These are phyloP conservation scores for Coriolopsis trogii DNA, from an alignment of 1,284 basidiomycete genomes.

Conservation along the genomic window DNA sequence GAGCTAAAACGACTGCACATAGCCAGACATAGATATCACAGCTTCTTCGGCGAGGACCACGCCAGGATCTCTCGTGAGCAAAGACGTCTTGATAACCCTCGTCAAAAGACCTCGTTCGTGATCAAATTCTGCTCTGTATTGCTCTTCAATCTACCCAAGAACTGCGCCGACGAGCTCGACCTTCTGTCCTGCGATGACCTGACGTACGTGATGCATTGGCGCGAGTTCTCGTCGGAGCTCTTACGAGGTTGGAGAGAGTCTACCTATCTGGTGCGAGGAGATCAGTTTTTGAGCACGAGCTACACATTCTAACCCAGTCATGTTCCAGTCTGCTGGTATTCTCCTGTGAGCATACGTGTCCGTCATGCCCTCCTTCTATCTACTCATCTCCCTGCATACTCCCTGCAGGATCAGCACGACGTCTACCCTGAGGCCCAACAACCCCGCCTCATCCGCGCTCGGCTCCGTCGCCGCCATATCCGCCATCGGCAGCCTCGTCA, in stretches of 20 bases:
- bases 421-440: constrained; percentile 2
- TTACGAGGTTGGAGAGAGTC: constrained; percentile 24
- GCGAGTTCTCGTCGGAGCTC: constrained; percentile 19
- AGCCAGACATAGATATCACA: constrained; percentile 29
- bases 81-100: constrained; percentile 14
- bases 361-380: too few relatives aligned
- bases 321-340: constrained; percentile 9
- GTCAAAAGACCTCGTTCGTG: not conserved
- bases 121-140: constrained; percentile 17
- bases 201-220: constrained; percentile 31
- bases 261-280: constrained; percentile 14
- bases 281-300: not conserved
- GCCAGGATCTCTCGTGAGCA: constrained; percentile 30
- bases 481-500: constrained; percentile 11
- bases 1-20: not conserved
- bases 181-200: constrained; percentile 27
- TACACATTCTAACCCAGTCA: too few relatives aligned
- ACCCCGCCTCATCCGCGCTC: constrained; percentile 7
- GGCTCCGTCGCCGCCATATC: constrained; percentile 11
- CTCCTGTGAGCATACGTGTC: constrained; percentile 5
- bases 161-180: constrained; percentile 19
- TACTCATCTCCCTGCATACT: not conserved
- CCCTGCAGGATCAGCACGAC: constrained; percentile 3
- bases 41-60: constrained; percentile 31
- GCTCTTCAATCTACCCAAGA: constrained; percentile 24